Conservation (phyloP, 768 basidiomycete genomes). For the Suillus bovinus region DNA sequence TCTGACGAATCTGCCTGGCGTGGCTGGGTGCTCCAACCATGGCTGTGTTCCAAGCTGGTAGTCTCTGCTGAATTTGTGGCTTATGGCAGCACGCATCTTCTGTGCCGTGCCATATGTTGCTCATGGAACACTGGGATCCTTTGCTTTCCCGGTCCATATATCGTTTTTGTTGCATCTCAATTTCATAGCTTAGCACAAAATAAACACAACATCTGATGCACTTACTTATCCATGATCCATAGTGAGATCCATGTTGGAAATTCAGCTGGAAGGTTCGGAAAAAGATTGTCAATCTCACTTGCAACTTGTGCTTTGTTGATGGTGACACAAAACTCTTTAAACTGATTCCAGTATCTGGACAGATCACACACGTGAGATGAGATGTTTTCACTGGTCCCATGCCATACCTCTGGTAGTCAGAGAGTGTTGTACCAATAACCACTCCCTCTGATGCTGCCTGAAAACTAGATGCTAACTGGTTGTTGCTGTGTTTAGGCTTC, state of each 20-base stretch:
- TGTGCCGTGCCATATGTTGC: conserved; percentile 34
- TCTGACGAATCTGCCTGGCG: conserved; percentile 22
- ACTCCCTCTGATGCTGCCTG: conserved; percentile 27
- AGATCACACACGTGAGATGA: neutral
- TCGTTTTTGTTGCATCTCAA: conserved; percentile 28
- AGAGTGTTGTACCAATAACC: conserved; percentile 30
- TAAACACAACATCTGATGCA: neutral
- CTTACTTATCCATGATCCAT: conserved; percentile 31
- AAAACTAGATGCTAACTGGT: conserved; percentile 10
- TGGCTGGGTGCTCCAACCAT: conserved; percentile 29
- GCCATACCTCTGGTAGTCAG: conserved; percentile 31
- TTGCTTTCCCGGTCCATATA: conserved; percentile 21
- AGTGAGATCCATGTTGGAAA: conserved; percentile 26
- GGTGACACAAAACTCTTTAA: conserved; percentile 17
- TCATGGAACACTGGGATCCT: conserved; percentile 4
- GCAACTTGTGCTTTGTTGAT: conserved; percentile 13
- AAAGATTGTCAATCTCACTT: conserved; percentile 13
- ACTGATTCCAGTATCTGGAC: conserved; percentile 21
- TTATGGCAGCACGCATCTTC: conserved; percentile 36
- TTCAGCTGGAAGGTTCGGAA: conserved; percentile 19
- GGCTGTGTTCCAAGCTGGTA: conserved; percentile 24
- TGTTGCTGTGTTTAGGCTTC: neutral
- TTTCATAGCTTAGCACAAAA: neutral
- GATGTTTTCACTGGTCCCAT: neutral
- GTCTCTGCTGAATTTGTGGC: conserved; percentile 30